phyloP scores from a whole-genome alignment of 805 yeast species.

The Cyberlindnera xylosilytica region DNA sequence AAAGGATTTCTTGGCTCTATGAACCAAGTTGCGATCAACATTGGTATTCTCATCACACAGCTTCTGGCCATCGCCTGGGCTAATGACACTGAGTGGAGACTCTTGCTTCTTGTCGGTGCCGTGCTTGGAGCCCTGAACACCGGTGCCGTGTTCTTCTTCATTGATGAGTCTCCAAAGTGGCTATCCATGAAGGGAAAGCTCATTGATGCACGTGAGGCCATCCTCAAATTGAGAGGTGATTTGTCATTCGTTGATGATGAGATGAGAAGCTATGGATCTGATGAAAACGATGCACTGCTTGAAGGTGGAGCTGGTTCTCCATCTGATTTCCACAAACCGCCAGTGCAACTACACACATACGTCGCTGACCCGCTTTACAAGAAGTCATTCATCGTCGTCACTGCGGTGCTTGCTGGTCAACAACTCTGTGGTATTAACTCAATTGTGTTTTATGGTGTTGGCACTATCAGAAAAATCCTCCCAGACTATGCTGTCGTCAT shows the following conservation, averaged over 20 bases:
- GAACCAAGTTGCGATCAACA: conserved; percentile 82
- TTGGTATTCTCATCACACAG: conserved; percentile 84
- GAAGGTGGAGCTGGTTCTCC: conserved; percentile 1
- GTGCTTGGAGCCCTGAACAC: conserved; percentile 50
- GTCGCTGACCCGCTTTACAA: conserved; percentile 47
- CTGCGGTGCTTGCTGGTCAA: conserved; percentile 76
- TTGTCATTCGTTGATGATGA: conserved; percentile 19
- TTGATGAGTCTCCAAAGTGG: conserved; percentile 88
- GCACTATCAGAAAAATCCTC: conserved; percentile 65
- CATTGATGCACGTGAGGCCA: conserved; percentile 38
- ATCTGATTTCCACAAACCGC: background rate
- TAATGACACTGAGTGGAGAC: conserved; percentile 68
- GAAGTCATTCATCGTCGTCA: conserved; percentile 61
- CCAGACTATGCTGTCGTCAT: conserved; percentile 70
- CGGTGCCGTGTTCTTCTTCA: conserved; percentile 34
- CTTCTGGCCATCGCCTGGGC: conserved; percentile 67
- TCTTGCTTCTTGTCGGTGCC: conserved; percentile 59
- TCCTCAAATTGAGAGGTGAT: conserved; percentile 35
- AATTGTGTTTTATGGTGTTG: conserved; percentile 89
- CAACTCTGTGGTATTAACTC: conserved; percentile 93
- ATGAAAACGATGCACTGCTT: conserved; percentile 4
- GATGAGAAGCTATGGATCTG: conserved; percentile 8
- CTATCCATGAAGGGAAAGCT: conserved; percentile 46
- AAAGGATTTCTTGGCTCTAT: conserved; percentile 84
- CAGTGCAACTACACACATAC: conserved; percentile 40